These are phyloP conservation scores for Tilletia caries DNA, from an alignment of 1,284 basidiomycete species.

Conservation along the genomic window DNA sequence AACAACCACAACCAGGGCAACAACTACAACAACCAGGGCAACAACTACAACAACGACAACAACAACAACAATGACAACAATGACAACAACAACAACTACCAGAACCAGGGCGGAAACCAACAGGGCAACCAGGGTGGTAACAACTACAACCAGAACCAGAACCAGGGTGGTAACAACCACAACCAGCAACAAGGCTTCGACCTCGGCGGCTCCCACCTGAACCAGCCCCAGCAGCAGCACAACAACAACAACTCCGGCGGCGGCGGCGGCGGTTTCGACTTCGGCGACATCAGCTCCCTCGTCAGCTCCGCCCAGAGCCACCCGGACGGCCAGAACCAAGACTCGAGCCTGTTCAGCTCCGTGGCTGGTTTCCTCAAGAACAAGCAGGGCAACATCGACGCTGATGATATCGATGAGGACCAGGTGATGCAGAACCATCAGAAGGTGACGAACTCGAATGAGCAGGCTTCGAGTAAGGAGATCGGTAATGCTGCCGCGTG, in stretches of 20 bases:
- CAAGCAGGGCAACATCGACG: conserved; percentile 28
- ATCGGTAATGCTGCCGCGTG: conserved; percentile 46
- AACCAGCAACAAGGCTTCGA: conserved; percentile 16
- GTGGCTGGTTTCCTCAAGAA: conserved; percentile 30
- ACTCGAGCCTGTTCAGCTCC: conserved; percentile 33
- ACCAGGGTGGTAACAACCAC: conserved; percentile 17
- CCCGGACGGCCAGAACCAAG: conserved; percentile 29
- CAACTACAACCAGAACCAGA: conserved; percentile 9
- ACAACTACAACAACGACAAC: conserved; percentile 16
- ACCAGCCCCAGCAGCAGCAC: conserved; percentile 7
- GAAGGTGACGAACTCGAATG: conserved; percentile 34
- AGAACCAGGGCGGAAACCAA: not conserved
- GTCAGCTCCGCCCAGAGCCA: conserved; percentile 29
- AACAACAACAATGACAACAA: not conserved
- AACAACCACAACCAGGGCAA: not conserved
- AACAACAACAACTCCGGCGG: conserved; percentile 16
- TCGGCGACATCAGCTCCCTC: conserved; percentile 30
- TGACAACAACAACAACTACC: conserved; percentile 19
- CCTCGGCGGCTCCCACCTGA: conserved; percentile 12
- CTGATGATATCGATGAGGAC: conserved; percentile 37
- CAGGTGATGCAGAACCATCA: conserved; percentile 36
- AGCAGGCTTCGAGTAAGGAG: conserved; percentile 30
- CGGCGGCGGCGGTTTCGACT: conserved; percentile 32
- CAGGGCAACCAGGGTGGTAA: conserved; percentile 16
- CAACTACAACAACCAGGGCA: conserved; percentile 15